Conservation (phyloP, 1,284 basidiomycete species). For the Tilletia horrida region DNA sequence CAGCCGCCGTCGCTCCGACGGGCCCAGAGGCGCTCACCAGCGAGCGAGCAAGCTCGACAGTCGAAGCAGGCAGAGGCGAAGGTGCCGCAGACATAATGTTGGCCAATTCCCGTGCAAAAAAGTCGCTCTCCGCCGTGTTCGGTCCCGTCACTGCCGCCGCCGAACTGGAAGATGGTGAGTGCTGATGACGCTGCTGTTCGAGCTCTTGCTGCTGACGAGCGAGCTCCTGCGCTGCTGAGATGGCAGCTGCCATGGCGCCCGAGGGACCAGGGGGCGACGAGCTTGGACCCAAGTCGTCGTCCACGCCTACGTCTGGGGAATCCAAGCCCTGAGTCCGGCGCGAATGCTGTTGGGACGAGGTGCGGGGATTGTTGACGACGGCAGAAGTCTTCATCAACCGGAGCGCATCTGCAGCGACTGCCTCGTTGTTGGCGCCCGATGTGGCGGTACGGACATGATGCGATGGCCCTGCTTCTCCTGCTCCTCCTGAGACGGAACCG, state of each 20-base stretch:
- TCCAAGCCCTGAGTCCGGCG: too few relatives aligned
- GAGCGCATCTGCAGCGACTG: neutral
- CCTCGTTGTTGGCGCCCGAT: neutral
- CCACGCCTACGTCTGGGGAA: neutral
- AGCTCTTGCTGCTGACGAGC: neutral
- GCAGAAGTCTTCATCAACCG: neutral
- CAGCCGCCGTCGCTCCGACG: too few relatives aligned
- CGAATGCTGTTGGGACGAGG: neutral
- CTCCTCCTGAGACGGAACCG: neutral
- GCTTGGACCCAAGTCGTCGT: neutral
- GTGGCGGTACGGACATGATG: neutral
- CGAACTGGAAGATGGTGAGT: neutral
- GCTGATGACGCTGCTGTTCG: neutral
- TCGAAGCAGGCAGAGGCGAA: too few relatives aligned
- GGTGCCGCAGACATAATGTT: neutral
- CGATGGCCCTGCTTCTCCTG: too few relatives aligned
- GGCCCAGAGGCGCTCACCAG: too few relatives aligned
- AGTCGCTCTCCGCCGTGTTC: neutral
- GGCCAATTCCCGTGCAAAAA: neutral
- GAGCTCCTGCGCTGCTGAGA: conserved; percentile 10
- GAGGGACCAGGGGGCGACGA: neutral
- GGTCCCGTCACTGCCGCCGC: neutral
- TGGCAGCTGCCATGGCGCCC: neutral
- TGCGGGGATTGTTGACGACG: neutral
- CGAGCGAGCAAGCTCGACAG: too few relatives aligned